phyloP scores from a whole-genome alignment of 768 basidiomycete genomes.

The Calocybe cyanea region DNA sequence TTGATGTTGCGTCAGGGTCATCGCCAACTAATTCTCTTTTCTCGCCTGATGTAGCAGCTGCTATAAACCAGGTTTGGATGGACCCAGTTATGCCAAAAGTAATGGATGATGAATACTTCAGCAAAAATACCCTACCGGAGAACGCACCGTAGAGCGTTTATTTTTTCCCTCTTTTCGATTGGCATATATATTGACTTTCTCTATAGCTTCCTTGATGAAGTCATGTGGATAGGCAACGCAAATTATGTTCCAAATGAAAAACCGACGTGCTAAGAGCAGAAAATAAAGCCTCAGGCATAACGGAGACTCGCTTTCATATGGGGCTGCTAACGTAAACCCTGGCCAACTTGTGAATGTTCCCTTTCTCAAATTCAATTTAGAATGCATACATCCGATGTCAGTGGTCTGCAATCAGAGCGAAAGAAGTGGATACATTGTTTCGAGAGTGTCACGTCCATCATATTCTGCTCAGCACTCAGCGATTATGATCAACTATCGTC shows the following conservation, averaged over 20 bases:
- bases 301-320: conserved; percentile 83
- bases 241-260: conserved; percentile 82
- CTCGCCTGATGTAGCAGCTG: conserved; percentile 59
- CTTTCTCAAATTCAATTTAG: conserved; percentile 16
- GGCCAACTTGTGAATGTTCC: conserved; percentile 53
- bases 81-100: conserved; percentile 59
- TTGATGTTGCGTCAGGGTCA: conserved; percentile 36
- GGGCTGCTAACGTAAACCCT: no score
- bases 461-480: conserved; percentile 68
- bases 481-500: conserved; percentile 74
- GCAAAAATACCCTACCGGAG: conserved; percentile 89
- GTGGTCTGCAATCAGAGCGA: conserved; percentile 73
- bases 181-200: no score
- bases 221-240: conserved; percentile 73
- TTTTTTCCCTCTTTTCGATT: not conserved
- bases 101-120: conserved; percentile 56
- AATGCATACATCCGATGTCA: conserved; percentile 76
- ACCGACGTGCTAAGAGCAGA: conserved; percentile 83
- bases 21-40: no score
- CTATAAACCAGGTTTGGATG: conserved; percentile 65
- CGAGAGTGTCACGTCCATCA: conserved; percentile 55
- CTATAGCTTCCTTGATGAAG: conserved; percentile 81
- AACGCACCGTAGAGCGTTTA: conserved; percentile 71
- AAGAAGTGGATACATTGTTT: conserved; percentile 77
- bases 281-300: conserved; percentile 85